Evolutionary conservation across 2,329 filamentous ascomycete genomes (phyloP).

Genomic region (Neodidymelliopsis sp.): DNA sequence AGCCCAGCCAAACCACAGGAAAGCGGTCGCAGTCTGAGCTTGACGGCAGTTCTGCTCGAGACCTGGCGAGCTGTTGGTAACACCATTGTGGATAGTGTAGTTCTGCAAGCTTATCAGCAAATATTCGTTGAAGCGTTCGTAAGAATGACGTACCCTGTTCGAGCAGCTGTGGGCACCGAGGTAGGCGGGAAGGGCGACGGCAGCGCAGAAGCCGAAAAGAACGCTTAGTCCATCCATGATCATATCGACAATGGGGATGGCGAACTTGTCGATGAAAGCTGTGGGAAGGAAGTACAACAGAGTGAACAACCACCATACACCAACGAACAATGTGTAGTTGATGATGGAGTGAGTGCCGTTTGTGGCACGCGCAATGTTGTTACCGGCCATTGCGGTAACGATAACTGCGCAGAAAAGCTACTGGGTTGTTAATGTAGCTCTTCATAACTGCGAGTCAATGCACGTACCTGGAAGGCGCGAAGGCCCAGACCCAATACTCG

Average conservation of each 20-base stretch:
- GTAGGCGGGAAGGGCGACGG: constrained; percentile 74
- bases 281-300: constrained; percentile 68
- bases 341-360: constrained; percentile 65
- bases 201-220: constrained; percentile 75
- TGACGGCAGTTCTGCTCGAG: constrained; percentile 73
- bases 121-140: background rate
- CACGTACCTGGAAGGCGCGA: constrained; percentile 51
- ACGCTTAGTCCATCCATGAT: constrained; percentile 66
- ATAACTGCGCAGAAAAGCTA: constrained; percentile 68
- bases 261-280: constrained; percentile 61
- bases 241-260: constrained; percentile 62
- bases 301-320: constrained; percentile 70
- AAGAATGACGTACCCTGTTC: constrained; percentile 57
- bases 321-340: constrained; percentile 73
- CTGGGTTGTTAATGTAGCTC: constrained; percentile 1
- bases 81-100: constrained; percentile 59
- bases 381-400: constrained; percentile 67
- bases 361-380: constrained; percentile 64
- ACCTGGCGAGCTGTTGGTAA: constrained; percentile 68
- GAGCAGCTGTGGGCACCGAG: constrained; percentile 73
- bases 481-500: constrained; percentile 51
- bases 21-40: constrained; percentile 76
- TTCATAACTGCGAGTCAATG: background rate
- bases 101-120: constrained; percentile 36
- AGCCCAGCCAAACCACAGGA: constrained; percentile 80